Evolutionary conservation across 2,329 filamentous ascomycete species (phyloP), one percentile per base, ranked within the genome.

Genomic region (Alternaria sp.): DNA sequence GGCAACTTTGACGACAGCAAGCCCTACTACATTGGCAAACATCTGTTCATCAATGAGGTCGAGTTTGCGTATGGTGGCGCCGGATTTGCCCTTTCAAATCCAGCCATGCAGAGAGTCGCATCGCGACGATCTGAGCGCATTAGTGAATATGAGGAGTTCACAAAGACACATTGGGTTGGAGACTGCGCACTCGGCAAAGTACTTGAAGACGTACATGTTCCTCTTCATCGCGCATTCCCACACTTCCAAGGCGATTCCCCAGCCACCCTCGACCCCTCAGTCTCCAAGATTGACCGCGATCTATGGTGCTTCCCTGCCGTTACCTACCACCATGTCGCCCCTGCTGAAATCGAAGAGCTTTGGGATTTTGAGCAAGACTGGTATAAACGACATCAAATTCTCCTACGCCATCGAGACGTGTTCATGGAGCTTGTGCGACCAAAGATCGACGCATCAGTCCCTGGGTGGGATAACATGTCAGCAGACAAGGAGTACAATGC

Each of bases 51-150:
- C 54, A 81, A 80, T 46, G 73, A 80, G 44, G 73, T 80, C 28
- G 70, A 81, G 4, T 82, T 83, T 47, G 81, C 77, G 1, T 81
- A 83, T 58, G 81, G 80, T 39, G 81, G 81, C 4, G 80, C 80
- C 9, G 81, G 79, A 14, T 82, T 81, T 59, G 71, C 81, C 14
- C 67, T 82, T 6, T 82, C 81, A 5, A 75, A 76, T 42, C 73
- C 79, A 1, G 81, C 81, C 1, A 73, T 82, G 62, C 66, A 71
- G 18, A 78, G 75, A 53, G 70, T 79, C 9, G 64, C 67, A 12
- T 66, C 73, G 51, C 72, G 76, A 36, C 74, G 74, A 24, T 72
- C 68, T 9, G 61, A 61, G n/a, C 71, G 67, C 24, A 61, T 77
- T 30, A 59, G 52, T 24, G 72, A 75, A 42, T 80, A 78, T 64